These are phyloP conservation scores for Sambucus nigra DNA, from an alignment of 129 eudicot species.

Conservation along the genomic window DNA sequence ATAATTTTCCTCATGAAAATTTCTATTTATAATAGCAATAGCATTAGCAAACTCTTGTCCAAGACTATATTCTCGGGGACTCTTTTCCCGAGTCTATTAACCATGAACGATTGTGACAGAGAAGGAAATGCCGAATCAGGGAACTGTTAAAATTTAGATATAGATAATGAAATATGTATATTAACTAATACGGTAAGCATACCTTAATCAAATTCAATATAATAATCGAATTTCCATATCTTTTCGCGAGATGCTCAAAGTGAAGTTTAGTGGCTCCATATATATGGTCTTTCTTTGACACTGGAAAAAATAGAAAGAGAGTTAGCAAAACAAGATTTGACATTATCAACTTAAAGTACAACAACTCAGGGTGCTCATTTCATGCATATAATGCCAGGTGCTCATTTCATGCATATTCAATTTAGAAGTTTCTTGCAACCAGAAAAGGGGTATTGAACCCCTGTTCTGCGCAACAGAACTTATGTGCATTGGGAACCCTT, in stretches of 20 bases:
- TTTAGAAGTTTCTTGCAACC: conserved; percentile 98
- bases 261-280: conserved; percentile 85
- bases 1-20: conserved; percentile 56
- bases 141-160: not conserved
- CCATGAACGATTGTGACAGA: conserved; percentile 1
- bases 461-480: conserved; percentile 91
- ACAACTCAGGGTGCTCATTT: conserved; percentile 1
- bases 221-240: conserved; percentile 96
- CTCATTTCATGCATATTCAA: conserved; percentile 71
- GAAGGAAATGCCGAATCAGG: not conserved
- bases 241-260: conserved; percentile 70
- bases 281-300: conserved; percentile 67
- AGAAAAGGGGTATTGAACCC: conserved; percentile 93
- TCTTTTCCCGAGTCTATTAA: conserved; percentile 82
- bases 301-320: conserved; percentile 28
- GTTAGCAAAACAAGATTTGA: conserved; percentile 2
- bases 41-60: conserved; percentile 80
- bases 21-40: conserved; percentile 62
- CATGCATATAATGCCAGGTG: conserved; percentile 84
- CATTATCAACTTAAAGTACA: conserved; percentile 1
- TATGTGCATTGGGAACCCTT: conserved; percentile 47
- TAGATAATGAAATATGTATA: not conserved
- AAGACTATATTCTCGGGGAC: conserved; percentile 84
- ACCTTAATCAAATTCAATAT: conserved; percentile 91
- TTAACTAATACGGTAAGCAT: conserved; percentile 2